Conservation (phyloP, 805 yeast genomes). For the Teunomyces aglyptinius region DNA sequence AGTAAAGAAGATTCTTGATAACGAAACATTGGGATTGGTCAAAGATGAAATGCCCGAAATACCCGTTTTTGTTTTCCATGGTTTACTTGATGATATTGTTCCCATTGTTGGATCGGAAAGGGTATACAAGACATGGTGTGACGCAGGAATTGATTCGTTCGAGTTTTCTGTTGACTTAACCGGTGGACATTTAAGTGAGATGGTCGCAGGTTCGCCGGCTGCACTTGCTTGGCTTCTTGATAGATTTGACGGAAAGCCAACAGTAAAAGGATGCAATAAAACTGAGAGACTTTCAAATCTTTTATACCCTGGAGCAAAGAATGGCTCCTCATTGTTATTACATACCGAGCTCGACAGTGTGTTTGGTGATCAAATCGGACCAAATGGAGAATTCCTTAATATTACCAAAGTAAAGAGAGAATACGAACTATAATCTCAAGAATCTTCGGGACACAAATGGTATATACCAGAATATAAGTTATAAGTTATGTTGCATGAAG, state of each 20-base stretch:
- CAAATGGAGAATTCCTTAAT: constrained; percentile 4
- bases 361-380: constrained; percentile 1
- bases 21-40: constrained; percentile 21
- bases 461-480: no score
- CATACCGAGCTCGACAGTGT: neutral
- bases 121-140: constrained; percentile 12
- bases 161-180: constrained; percentile 7
- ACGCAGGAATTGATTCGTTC: constrained; percentile 9
- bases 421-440: neutral
- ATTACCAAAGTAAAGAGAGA: neutral
- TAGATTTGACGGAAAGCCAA: constrained; percentile 13
- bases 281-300: constrained; percentile 47
- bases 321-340: neutral
- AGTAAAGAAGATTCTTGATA: constrained; percentile 13
- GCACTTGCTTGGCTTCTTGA: constrained; percentile 19
- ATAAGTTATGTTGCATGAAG: no score
- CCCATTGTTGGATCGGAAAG: constrained; percentile 8
- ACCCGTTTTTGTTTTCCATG: constrained; percentile 13
- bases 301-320: constrained; percentile 39
- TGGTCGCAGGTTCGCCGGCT: constrained; percentile 12
- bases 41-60: constrained; percentile 9
- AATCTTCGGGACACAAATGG: neutral
- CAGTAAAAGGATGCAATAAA: constrained; percentile 17
- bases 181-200: constrained; percentile 17
- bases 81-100: constrained; percentile 10